Evolutionary conservation across 495 filamentous ascomycete species (phyloP), one percentile per base, ranked within the genome.

Genomic region (Aspergillus cavernicola): DNA sequence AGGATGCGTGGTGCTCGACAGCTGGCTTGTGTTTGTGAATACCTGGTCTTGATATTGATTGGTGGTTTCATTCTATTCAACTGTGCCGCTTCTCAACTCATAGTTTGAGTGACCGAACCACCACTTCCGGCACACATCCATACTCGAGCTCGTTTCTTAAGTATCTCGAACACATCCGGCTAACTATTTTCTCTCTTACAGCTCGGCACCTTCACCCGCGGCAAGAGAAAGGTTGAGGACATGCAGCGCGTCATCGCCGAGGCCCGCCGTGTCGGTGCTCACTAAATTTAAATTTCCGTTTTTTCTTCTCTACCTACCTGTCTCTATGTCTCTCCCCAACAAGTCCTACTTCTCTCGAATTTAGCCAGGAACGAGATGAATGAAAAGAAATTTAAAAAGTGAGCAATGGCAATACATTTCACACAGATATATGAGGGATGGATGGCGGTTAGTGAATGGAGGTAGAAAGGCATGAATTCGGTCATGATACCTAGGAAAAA

Each of bases 171-270:
- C 1, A 43, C 33, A 38, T 12, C 18, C 43, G 55, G 26, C 62
- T 64, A 59, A 67, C 62, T 45, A 28, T 18, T 20, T 24, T 39
- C 24, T 55, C 41, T 16, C 32, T 20, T 62, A 52, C 46, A 89
- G 83, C 92, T 98, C 80, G 93, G 93, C 66, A 97, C 93, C 64
- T 97, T 96, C 77, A 85, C 85, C 65, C 91, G 93, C 68, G 93
- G 92, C 62, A 98, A 98, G 92, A 82, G 82, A 68, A 97, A 97
- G 90, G 93, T 97, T 59, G 93, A 98, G 71, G 91, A 96, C 80
- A 88, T 98, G 78, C 87, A 89, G 78, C 84, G 88, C 65, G 88
- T 97, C 72, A 97, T 97, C 75, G 92, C 91, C 63, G 93, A 98
- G 83, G 85, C 90, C 62, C 89, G 93, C 68, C 82, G 93, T 66